Conservation (phyloP, 495 filamentous ascomycete genomes). For the Podospora comata region DNA sequence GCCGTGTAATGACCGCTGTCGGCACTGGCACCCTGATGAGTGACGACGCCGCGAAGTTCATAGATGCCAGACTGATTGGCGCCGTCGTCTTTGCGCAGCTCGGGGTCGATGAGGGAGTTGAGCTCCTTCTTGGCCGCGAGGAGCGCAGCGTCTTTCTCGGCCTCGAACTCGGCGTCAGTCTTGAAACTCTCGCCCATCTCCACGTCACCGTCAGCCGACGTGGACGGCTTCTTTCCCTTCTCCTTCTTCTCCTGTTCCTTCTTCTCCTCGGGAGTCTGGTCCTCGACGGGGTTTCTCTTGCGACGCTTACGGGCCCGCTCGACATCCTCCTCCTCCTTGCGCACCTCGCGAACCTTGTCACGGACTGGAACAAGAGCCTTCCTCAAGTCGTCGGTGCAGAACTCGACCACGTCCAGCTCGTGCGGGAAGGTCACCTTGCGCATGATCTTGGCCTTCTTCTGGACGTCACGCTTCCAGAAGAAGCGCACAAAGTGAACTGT, state of each 20-base stretch:
- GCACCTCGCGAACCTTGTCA: slow-evolving; percentile 91
- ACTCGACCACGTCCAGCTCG: slow-evolving; percentile 90
- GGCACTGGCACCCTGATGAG: slow-evolving; percentile 95
- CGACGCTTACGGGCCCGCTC: slow-evolving; percentile 84
- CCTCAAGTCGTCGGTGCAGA: slow-evolving; percentile 85
- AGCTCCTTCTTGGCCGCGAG: slow-evolving; percentile 80
- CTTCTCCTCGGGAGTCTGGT: slow-evolving; percentile 28
- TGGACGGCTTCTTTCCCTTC: slow-evolving; percentile 31
- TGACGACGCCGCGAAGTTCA: slow-evolving; percentile 89
- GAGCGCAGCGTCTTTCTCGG: slow-evolving; percentile 71
- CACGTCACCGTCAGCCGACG: slow-evolving; percentile 54
- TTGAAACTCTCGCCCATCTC: slow-evolving; percentile 78
- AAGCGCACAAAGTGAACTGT: slow-evolving; percentile 98
- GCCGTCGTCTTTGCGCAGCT: slow-evolving; percentile 69
- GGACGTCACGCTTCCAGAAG: slow-evolving; percentile 89
- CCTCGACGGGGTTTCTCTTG: slow-evolving; percentile 58
- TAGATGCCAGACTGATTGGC: slow-evolving; percentile 92
- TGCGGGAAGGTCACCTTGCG: slow-evolving; percentile 93
- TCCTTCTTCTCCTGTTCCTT: slow-evolving; percentile 43
- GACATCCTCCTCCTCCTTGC: slow-evolving; percentile 90
- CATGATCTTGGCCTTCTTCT: slow-evolving; percentile 99
- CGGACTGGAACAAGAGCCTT: slow-evolving; percentile 81
- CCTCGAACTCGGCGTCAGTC: slow-evolving; percentile 88
- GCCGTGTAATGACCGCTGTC: slow-evolving; percentile 98
- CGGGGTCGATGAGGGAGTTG: slow-evolving; percentile 65